Evolutionary conservation across 2,329 filamentous ascomycete species (phyloP).

Genomic region (Monosporascus sp.): DNA sequence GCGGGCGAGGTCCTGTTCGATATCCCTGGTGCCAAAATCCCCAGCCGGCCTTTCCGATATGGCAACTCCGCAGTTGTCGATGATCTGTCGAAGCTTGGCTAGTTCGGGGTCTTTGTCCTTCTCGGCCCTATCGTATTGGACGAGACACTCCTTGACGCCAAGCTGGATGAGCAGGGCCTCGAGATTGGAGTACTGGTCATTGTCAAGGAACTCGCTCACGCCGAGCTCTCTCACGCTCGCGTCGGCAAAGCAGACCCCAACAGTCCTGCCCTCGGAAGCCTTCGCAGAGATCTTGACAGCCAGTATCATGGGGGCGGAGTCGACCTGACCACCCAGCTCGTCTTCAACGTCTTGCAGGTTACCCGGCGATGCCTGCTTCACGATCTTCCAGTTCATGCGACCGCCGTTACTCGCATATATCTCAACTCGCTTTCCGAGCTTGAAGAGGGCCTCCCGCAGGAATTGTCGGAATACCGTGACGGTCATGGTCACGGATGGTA

Average conservation of each 20-base stretch:
- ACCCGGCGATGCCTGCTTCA: slow-evolving; percentile 88
- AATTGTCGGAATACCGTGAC: slow-evolving; percentile 94
- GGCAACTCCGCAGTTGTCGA: slow-evolving; percentile 87
- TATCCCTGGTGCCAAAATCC: slow-evolving; percentile 86
- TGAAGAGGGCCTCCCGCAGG: slow-evolving; percentile 87
- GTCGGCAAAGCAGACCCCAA: slow-evolving; percentile 97
- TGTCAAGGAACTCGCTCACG: slow-evolving; percentile 98
- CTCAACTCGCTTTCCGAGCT: slow-evolving; percentile 84
- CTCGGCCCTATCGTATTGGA: slow-evolving; percentile 72
- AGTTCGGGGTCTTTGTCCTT: slow-evolving; percentile 89
- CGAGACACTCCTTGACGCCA: slow-evolving; percentile 86
- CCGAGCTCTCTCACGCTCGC: slow-evolving; percentile 93
- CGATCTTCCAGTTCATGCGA: slow-evolving; percentile 86
- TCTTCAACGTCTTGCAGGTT: slow-evolving; percentile 97
- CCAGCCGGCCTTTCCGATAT: slow-evolving; percentile 71
- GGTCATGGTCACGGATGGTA: slow-evolving; percentile 93
- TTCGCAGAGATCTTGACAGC: slow-evolving; percentile 92
- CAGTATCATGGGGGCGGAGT: slow-evolving; percentile 88
- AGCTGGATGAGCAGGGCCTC: slow-evolving; percentile 95
- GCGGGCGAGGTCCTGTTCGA: slow-evolving; percentile 88
- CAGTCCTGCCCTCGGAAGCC: slow-evolving; percentile 74
- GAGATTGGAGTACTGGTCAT: slow-evolving; percentile 96
- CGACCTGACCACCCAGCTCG: slow-evolving; percentile 80
- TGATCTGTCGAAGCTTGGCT: slow-evolving; percentile 79
- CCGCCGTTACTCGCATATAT: slow-evolving; percentile 75